Conservation (phyloP, 257 asterid species). For the Solanum pennellii region DNA sequence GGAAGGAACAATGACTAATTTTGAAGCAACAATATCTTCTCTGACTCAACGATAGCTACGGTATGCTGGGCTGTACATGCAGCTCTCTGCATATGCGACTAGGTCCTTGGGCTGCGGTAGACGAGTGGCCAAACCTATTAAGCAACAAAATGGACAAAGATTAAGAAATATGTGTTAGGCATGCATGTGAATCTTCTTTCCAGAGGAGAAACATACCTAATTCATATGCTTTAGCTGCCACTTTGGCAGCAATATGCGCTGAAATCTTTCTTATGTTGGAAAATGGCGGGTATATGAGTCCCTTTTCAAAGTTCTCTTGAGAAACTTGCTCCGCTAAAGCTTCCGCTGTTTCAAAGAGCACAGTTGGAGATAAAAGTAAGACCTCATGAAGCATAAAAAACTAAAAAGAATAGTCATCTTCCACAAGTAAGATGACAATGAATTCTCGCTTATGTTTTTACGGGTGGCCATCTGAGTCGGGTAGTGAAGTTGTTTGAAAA, state of each 20-base stretch:
- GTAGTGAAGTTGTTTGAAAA: background rate
- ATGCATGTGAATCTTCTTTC: background rate
- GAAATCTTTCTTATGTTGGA: slow-evolving; percentile 77
- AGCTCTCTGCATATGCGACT: slow-evolving; percentile 66
- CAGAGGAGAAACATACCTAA: slow-evolving; percentile 35
- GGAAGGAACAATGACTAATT: background rate
- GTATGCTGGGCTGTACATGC: slow-evolving; percentile 88
- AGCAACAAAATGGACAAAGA: background rate
- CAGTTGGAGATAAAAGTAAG: background rate
- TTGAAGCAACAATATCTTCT: background rate
- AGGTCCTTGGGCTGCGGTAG: slow-evolving; percentile 64
- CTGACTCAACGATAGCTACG: slow-evolving; percentile 55
- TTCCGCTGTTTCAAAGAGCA: slow-evolving; percentile 59
- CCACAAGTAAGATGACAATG: background rate
- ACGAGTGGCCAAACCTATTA: slow-evolving; percentile 78
- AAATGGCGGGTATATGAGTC: slow-evolving; percentile 79
- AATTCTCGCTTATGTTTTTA: background rate
- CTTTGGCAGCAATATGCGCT: slow-evolving; percentile 78
- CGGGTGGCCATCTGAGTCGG: background rate
- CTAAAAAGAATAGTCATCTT: background rate
- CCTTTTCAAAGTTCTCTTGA: slow-evolving; percentile 63
- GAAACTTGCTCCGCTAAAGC: slow-evolving; percentile 74
- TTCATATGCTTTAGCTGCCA: slow-evolving; percentile 87
- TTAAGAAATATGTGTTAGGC: background rate
- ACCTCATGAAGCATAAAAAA: background rate